A percentile compares a stretch with the other conserved stretches of the same genome.
Conservation (phyloP, 1,139 yeast species). For the Yamadazyma jaroonii region DNA sequence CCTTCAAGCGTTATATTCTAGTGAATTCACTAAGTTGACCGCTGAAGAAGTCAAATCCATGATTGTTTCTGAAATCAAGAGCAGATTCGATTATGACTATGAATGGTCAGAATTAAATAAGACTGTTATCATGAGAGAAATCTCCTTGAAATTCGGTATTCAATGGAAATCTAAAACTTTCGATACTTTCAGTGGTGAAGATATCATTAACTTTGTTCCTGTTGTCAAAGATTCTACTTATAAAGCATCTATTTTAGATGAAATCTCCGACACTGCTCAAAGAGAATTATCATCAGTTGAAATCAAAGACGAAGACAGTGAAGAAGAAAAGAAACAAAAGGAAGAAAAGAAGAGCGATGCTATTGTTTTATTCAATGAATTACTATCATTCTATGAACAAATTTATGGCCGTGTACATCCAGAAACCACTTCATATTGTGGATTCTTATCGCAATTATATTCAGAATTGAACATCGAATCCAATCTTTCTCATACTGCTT, state of each 20-base stretch:
- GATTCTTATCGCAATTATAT: constrained; percentile 63
- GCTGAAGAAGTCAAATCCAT: constrained; percentile 41
- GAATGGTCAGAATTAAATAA: constrained; percentile 18
- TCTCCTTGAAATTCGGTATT: constrained; percentile 78
- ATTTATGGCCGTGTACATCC: constrained; percentile 79
- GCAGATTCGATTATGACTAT: constrained; percentile 62
- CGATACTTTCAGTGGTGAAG: constrained; percentile 52
- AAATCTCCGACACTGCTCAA: constrained; percentile 72
- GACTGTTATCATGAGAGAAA: constrained; percentile 55
- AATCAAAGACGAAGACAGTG: constrained; percentile 30
- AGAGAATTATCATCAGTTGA: constrained; percentile 32
- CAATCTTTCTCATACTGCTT: constrained; percentile 65
- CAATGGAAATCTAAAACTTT: constrained; percentile 71
- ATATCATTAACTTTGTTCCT: constrained; percentile 71
- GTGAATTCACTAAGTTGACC: constrained; percentile 45
- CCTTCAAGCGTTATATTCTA: constrained; percentile 41
- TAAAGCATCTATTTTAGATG: constrained; percentile 68
- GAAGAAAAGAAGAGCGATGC: background rate
- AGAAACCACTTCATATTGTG: constrained; percentile 71
- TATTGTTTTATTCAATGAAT: constrained; percentile 57
- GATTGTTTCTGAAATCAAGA: constrained; percentile 50
- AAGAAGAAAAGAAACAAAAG: constrained; percentile 1
- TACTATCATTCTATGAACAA: constrained; percentile 75
- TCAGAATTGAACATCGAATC: constrained; percentile 55
- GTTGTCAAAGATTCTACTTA: constrained; percentile 67